These are phyloP conservation scores for Cutaneotrichosporon dermatis DNA, from an alignment of 1,284 basidiomycete genomes.

Conservation along the genomic window DNA sequence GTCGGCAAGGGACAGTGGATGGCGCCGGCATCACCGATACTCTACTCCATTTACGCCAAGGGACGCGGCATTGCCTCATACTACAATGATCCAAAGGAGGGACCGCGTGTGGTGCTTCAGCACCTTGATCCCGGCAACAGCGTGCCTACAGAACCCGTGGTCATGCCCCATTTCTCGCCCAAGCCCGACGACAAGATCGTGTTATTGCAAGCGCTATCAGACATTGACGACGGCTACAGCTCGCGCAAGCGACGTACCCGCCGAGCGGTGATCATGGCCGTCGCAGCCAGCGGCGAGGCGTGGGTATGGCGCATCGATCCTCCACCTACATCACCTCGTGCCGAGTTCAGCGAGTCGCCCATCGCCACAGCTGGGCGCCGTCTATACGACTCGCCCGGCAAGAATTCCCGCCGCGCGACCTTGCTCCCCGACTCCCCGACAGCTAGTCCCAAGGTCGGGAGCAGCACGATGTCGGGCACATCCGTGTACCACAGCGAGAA, in stretches of 20 bases:
- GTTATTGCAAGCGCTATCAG: conserved; percentile 44
- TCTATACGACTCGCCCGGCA: too few relatives aligned
- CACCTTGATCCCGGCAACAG: conserved; percentile 35
- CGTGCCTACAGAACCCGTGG: conserved; percentile 26
- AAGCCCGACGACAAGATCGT: conserved; percentile 33
- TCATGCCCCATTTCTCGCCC: conserved; percentile 36
- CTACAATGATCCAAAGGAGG: conserved; percentile 12
- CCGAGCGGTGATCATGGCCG: conserved; percentile 43
- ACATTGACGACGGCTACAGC: conserved; percentile 48
- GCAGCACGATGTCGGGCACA: not conserved
- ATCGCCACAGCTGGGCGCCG: not conserved
- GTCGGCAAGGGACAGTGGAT: conserved; percentile 42
- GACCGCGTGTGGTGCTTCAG: conserved; percentile 31
- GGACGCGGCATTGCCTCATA: conserved; percentile 44
- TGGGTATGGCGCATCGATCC: conserved; percentile 46
- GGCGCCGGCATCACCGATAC: conserved; percentile 10
- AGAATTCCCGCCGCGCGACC: too few relatives aligned
- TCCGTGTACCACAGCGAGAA: conserved; percentile 20
- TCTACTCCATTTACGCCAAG: conserved; percentile 43
- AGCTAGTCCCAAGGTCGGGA: not conserved
- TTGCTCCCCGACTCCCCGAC: not conserved
- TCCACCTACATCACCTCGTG: conserved; percentile 11
- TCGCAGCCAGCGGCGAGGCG: conserved; percentile 31
- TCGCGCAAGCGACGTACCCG: conserved; percentile 30
- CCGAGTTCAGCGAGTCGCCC: conserved; percentile 6